Conservation (phyloP, 2,329 filamentous ascomycete species). For the Botrytis galanthina region DNA sequence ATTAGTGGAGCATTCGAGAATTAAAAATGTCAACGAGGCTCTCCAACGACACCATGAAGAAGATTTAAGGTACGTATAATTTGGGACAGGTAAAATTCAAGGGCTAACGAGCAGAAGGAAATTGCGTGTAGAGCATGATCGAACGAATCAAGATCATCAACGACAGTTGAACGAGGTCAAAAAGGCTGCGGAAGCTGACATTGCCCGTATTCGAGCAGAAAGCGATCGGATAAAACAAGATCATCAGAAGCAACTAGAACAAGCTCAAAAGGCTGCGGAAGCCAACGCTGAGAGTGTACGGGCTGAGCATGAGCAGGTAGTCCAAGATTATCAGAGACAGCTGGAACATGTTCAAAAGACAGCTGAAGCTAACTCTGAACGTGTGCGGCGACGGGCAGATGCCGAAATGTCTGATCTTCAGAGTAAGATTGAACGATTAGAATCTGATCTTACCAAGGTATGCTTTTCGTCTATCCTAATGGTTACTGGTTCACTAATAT, state of each 20-base stretch:
- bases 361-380: slow-evolving; percentile 50
- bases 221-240: slow-evolving; percentile 35
- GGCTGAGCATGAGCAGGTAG: slow-evolving; percentile 40
- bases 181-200: slow-evolving; percentile 49
- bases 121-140: slow-evolving; percentile 38
- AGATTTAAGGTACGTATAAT: slow-evolving; percentile 52
- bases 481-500: slow-evolving; percentile 27
- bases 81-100: neutral
- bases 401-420: slow-evolving; percentile 63
- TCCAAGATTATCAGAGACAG: slow-evolving; percentile 43
- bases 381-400: slow-evolving; percentile 50
- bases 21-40: slow-evolving; percentile 59
- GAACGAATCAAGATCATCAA: slow-evolving; percentile 37
- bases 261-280: slow-evolving; percentile 48
- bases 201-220: slow-evolving; percentile 46
- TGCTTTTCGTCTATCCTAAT: slow-evolving; percentile 12
- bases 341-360: slow-evolving; percentile 49
- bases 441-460: slow-evolving; percentile 62
- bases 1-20: slow-evolving; percentile 49
- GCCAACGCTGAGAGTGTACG: slow-evolving; percentile 48
- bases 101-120: slow-evolving; percentile 34
- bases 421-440: slow-evolving; percentile 58
- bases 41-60: slow-evolving; percentile 69
- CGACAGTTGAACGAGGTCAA: slow-evolving; percentile 48
- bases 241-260: slow-evolving; percentile 46